phyloP scores from a whole-genome alignment of 164 flowering plant genomes.

The Akebia trifoliata region DNA sequence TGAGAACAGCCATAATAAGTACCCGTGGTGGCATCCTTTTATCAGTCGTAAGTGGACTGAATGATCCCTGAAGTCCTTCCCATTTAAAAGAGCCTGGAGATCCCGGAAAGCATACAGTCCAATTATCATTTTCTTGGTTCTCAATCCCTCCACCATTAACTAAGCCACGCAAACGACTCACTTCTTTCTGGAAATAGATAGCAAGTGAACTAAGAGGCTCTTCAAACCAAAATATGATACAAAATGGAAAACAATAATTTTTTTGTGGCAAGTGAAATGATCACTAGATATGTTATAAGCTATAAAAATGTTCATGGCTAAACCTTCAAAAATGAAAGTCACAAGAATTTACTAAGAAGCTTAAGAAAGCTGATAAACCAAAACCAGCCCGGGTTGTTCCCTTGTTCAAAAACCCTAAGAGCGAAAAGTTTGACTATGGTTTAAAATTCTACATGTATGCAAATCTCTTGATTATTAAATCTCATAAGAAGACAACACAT shows the following conservation, averaged over 20 bases:
- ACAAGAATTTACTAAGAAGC: too few relatives aligned
- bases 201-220: background rate
- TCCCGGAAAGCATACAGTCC: conserved; percentile 46
- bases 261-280: background rate
- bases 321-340: too few relatives aligned
- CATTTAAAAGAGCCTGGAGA: conserved; percentile 84
- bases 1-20: background rate
- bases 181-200: conserved; percentile 66
- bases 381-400: too few relatives aligned
- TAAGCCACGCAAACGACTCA: conserved; percentile 56
- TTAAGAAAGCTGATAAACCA: too few relatives aligned
- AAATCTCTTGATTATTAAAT: too few relatives aligned
- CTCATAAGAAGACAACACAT: too few relatives aligned
- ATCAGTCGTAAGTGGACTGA: conserved; percentile 61
- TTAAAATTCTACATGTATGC: too few relatives aligned
- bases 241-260: background rate
- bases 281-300: too few relatives aligned
- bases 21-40: conserved; percentile 61
- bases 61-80: conserved; percentile 71
- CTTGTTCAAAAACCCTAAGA: too few relatives aligned
- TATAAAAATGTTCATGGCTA: too few relatives aligned
- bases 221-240: background rate
- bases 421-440: too few relatives aligned
- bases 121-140: conserved; percentile 44
- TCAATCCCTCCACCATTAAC: conserved; percentile 66